These are phyloP conservation scores for Cynanchum wilfordii DNA, from an alignment of 257 asterid species.

Conservation along the genomic window DNA sequence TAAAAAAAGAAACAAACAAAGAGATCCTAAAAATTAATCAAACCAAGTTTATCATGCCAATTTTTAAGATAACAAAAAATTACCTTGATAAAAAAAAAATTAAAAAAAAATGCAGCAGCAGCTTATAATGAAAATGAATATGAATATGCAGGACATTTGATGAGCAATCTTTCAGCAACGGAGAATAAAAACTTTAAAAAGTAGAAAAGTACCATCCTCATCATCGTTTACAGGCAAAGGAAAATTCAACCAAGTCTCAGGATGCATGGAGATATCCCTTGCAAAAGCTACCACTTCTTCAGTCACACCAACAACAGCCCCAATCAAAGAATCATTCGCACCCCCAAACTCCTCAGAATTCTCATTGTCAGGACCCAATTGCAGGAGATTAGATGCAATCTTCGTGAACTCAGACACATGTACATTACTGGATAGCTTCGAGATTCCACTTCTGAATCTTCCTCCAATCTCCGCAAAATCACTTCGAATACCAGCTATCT, in stretches of 20 bases:
- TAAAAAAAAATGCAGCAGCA: background rate
- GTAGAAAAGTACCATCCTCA: slow-evolving; percentile 34
- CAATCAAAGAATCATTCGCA: slow-evolving; percentile 25
- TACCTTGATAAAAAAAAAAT: background rate
- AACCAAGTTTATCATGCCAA: too few relatives aligned
- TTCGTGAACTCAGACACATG: slow-evolving; percentile 83
- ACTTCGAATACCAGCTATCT: slow-evolving; percentile 54
- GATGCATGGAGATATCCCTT: slow-evolving; percentile 77
- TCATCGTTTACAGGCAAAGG: slow-evolving; percentile 55
- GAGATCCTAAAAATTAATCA: background rate
- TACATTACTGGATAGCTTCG: slow-evolving; percentile 67
- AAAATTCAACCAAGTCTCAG: slow-evolving; percentile 93
- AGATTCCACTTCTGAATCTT: slow-evolving; percentile 78
- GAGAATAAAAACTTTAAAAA: background rate
- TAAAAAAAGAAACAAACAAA: background rate
- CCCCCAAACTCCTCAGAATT: slow-evolving; percentile 25
- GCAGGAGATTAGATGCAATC: slow-evolving; percentile 77
- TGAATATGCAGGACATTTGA: background rate
- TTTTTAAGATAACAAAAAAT: too few relatives aligned
- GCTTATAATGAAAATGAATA: background rate
- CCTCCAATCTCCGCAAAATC: slow-evolving; percentile 97
- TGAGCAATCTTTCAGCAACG: background rate
- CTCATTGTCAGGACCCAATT: slow-evolving; percentile 44
- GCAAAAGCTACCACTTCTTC: slow-evolving; percentile 79
- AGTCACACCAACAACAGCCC: slow-evolving; percentile 81